Evolutionary conservation across 495 filamentous ascomycete species (phyloP).

Genomic region (Penicillium dipodomyicola): DNA sequence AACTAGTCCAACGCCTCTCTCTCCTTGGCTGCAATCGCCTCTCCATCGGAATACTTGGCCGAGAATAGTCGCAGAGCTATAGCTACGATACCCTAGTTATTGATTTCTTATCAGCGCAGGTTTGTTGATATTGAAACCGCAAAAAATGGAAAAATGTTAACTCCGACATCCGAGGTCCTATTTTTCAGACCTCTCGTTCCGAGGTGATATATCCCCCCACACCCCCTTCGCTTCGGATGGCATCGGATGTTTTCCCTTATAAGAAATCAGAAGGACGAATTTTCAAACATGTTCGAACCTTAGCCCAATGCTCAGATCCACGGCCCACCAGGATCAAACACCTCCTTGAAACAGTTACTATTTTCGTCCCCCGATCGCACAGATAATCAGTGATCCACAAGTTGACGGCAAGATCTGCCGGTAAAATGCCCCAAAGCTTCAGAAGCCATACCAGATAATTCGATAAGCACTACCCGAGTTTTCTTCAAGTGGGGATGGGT

Average conservation of each 20-base stretch:
- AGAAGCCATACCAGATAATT: background rate
- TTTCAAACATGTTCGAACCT: background rate
- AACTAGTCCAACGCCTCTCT: background rate
- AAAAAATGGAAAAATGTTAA: slow-evolving; percentile 2
- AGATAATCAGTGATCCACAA: background rate
- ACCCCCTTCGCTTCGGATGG: background rate
- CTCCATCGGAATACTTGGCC: background rate
- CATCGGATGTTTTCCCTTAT: slow-evolving; percentile 1
- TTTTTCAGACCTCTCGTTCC: background rate
- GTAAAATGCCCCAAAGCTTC: background rate
- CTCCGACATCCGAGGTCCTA: background rate
- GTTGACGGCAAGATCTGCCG: background rate
- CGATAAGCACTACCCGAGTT: background rate
- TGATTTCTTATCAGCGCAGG: background rate
- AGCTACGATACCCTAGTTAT: background rate
- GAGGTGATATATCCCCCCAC: background rate
- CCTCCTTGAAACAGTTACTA: slow-evolving; percentile 3
- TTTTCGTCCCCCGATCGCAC: background rate
- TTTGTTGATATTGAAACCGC: background rate
- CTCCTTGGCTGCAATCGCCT: background rate
- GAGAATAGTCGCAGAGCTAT: background rate
- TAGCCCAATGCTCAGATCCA: background rate
- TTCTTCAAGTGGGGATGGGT: no score
- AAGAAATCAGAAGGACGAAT: background rate
- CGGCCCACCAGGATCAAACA: background rate